Percentiles rank a stretch among this genome's conserved stretches.
Conservation (phyloP, 352 stramenopile species). For the Pythium pectinolyticum region DNA sequence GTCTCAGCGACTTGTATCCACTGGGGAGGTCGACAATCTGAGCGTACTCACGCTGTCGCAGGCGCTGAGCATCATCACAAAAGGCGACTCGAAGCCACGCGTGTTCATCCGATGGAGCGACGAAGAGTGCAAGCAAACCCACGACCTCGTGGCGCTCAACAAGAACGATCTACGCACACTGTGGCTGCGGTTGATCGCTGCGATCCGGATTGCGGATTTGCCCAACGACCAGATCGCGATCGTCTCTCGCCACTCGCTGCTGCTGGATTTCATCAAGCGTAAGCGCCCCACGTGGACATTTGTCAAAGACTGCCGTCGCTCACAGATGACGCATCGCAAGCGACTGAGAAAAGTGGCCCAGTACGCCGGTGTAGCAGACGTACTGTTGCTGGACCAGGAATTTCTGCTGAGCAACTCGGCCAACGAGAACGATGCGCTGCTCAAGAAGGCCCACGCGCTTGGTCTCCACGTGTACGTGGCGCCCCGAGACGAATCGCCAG, state of each 20-base stretch:
- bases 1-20: background rate
- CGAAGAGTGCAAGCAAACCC: constrained; percentile 27
- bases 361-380: constrained; percentile 32
- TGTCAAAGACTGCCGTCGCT: constrained; percentile 39
- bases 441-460: constrained; percentile 26
- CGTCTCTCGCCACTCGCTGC: constrained; percentile 27
- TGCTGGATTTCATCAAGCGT: constrained; percentile 31
- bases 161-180: constrained; percentile 27
- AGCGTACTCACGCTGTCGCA: constrained; percentile 24
- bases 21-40: background rate
- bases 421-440: constrained; percentile 35
- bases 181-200: constrained; percentile 31
- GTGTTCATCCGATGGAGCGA: constrained; percentile 19
- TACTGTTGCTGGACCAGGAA: constrained; percentile 35
- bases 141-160: background rate
- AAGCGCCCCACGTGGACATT: constrained; percentile 36
- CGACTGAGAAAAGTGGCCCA: constrained; percentile 28
- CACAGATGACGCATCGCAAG: constrained; percentile 18
- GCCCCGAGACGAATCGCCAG: constrained; percentile 19
- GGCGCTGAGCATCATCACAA: background rate
- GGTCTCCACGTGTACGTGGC: constrained; percentile 35
- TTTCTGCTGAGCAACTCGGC: constrained; percentile 35
- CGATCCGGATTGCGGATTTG: constrained; percentile 34
- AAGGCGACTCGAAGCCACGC: background rate
- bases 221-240: constrained; percentile 28